Evolutionary conservation across 1,284 basidiomycete genomes (phyloP).

Genomic region (Veloporphyrellus conicus): DNA sequence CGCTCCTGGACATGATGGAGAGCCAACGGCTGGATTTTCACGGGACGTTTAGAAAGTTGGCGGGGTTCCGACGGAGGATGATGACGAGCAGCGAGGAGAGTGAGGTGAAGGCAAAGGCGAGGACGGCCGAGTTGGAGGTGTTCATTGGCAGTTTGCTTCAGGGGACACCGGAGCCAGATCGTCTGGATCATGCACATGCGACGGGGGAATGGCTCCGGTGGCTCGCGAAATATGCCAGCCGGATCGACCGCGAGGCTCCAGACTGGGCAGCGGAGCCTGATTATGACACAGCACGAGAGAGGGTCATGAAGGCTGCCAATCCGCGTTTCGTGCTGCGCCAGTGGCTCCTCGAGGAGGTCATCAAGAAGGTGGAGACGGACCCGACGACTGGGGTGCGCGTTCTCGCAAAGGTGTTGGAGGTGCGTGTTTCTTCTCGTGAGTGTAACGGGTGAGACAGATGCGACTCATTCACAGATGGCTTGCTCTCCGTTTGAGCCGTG

Average conservation of each 20-base stretch:
- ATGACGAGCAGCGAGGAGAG: conserved; percentile 19
- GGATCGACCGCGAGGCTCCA: conserved; percentile 58
- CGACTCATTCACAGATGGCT: conserved; percentile 57
- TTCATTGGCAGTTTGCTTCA: conserved; percentile 53
- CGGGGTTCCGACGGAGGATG: conserved; percentile 56
- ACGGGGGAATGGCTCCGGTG: conserved; percentile 55
- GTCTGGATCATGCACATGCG: conserved; percentile 42
- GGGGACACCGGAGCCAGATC: conserved; percentile 43
- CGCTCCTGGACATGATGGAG: conserved; percentile 69
- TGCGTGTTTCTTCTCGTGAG: conserved; percentile 32
- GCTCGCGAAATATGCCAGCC: conserved; percentile 63
- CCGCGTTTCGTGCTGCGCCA: conserved; percentile 88
- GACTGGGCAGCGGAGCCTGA: conserved; percentile 34
- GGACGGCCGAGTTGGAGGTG: conserved; percentile 32
- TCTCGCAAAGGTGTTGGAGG: conserved; percentile 72
- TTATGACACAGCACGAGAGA: conserved; percentile 41
- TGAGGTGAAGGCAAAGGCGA: conserved; percentile 4
- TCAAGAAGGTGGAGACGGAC: conserved; percentile 61
- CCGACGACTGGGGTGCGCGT: conserved; percentile 54
- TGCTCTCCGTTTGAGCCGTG: conserved; percentile 74
- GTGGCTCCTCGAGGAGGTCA: conserved; percentile 90
- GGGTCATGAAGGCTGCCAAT: conserved; percentile 55
- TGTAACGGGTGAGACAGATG: neutral
- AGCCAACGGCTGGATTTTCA: conserved; percentile 78
- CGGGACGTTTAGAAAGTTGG: conserved; percentile 70